Conservation (phyloP, 2,329 filamentous ascomycete genomes). For the Eutypa lata region DNA sequence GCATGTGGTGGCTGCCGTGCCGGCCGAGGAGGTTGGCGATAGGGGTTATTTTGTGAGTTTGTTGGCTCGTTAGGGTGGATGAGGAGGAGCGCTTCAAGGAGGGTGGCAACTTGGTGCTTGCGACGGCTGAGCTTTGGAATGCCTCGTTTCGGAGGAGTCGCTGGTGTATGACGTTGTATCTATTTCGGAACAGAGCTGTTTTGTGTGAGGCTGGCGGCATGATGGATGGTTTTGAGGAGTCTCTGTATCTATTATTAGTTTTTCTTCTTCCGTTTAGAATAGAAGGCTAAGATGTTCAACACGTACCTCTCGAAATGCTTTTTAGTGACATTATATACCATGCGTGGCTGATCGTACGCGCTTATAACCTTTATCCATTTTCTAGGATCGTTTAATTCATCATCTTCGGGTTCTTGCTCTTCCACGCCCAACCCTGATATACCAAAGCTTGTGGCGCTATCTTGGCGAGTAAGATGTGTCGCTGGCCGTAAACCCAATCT, state of each 20-base stretch:
- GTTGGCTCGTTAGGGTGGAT: slow-evolving; percentile 48
- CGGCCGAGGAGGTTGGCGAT: slow-evolving; percentile 75
- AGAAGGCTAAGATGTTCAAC: slow-evolving; percentile 7
- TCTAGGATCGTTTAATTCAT: slow-evolving; percentile 64
- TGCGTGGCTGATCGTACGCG: slow-evolving; percentile 81
- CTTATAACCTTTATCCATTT: slow-evolving; percentile 81
- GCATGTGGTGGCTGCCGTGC: slow-evolving; percentile 78
- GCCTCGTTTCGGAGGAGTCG: slow-evolving; percentile 88
- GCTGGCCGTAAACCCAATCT: slow-evolving; percentile 52
- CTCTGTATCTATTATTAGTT: slow-evolving; percentile 36
- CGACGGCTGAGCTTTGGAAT: slow-evolving; percentile 80
- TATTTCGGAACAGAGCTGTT: slow-evolving; percentile 80
- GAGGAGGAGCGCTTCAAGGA: slow-evolving; percentile 59
- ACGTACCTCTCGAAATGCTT: slow-evolving; percentile 82
- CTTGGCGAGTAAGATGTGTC: slow-evolving; percentile 48
- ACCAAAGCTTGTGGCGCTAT: slow-evolving; percentile 65
- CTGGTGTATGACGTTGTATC: slow-evolving; percentile 90
- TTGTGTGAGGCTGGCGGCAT: slow-evolving; percentile 79
- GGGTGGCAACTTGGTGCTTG: slow-evolving; percentile 51
- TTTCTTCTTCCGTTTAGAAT: neutral
- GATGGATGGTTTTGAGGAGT: slow-evolving; percentile 62
- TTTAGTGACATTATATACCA: slow-evolving; percentile 73
- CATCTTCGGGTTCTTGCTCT: slow-evolving; percentile 56
- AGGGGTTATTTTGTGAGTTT: slow-evolving; percentile 83
- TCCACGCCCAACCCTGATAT: slow-evolving; percentile 51